phyloP scores from a whole-genome alignment of 2,329 filamentous ascomycete genomes.

The Trichophyton simii region DNA sequence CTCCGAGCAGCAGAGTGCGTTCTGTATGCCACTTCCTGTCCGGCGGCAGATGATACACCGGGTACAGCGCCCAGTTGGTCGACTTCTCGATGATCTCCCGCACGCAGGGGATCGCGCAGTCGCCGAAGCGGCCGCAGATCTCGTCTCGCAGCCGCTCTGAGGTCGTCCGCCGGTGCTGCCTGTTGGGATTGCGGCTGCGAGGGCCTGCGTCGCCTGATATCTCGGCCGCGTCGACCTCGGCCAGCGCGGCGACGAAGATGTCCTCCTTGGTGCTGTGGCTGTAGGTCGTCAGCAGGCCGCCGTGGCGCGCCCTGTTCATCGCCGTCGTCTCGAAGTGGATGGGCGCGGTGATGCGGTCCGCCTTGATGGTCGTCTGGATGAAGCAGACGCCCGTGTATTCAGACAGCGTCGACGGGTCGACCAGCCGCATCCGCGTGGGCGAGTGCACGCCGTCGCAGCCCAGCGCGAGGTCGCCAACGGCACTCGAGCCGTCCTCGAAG shows the following conservation, averaged over 20 bases:
- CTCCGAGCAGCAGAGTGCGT: slow-evolving; percentile 33
- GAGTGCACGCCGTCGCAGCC: slow-evolving; percentile 35
- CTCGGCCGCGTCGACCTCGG: slow-evolving; percentile 24
- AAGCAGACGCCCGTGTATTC: slow-evolving; percentile 33
- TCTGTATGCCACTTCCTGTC: slow-evolving; percentile 30
- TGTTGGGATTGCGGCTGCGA: slow-evolving; percentile 15
- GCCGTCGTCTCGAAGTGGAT: slow-evolving; percentile 30
- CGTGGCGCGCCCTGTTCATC: slow-evolving; percentile 29
- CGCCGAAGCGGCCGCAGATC: slow-evolving; percentile 26
- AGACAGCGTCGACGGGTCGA: slow-evolving; percentile 25
- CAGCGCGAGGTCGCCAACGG: slow-evolving; percentile 26
- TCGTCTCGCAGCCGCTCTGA: slow-evolving; percentile 25
- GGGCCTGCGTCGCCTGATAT: slow-evolving; percentile 16
- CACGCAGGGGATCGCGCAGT: slow-evolving; percentile 26
- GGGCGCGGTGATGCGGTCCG: slow-evolving; percentile 16
- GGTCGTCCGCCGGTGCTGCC: slow-evolving; percentile 22
- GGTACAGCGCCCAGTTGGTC: slow-evolving; percentile 33
- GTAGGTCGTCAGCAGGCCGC: slow-evolving; percentile 30
- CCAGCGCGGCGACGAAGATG: slow-evolving; percentile 30
- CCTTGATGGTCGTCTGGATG: slow-evolving; percentile 25
- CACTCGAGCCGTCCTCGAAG: slow-evolving; percentile 28
- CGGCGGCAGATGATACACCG: slow-evolving; percentile 31
- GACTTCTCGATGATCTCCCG: slow-evolving; percentile 25
- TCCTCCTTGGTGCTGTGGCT: slow-evolving; percentile 25
- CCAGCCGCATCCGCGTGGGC: slow-evolving; percentile 24